These are phyloP conservation scores for Garcia nutans DNA, from an alignment of 345 rosid species.

Conservation along the genomic window DNA sequence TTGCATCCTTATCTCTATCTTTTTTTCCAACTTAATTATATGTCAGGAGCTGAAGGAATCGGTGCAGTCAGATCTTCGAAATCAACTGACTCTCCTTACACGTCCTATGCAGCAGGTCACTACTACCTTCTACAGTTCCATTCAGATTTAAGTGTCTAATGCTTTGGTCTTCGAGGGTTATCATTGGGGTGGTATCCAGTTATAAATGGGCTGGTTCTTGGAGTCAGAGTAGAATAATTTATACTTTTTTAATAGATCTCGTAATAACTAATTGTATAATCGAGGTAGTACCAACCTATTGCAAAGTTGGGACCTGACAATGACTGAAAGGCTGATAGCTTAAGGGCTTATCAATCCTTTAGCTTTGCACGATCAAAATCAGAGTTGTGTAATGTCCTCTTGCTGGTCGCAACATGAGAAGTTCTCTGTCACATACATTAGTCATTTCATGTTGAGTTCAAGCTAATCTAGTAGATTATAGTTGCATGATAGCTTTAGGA, in stretches of 20 bases:
- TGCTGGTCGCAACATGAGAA: background rate
- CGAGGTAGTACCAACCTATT: background rate
- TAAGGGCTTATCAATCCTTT: background rate
- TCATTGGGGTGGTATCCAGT: background rate
- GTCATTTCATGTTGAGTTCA: background rate
- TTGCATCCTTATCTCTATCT: background rate
- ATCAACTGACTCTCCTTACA: constrained; percentile 83
- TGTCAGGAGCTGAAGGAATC: constrained; percentile 77
- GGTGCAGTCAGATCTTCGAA: constrained; percentile 70
- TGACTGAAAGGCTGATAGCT: background rate
- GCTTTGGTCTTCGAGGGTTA: background rate
- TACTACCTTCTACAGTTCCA: background rate
- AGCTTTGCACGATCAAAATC: too few relatives aligned
- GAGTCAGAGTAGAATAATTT: background rate
- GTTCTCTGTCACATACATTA: too few relatives aligned
- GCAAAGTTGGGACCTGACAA: background rate
- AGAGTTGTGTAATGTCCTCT: background rate
- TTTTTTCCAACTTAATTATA: background rate
- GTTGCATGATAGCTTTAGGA: background rate
- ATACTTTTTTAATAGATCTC: background rate
- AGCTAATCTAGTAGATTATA: background rate
- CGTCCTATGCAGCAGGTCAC: constrained; percentile 95
- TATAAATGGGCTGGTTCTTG: background rate
- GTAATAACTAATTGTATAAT: background rate
- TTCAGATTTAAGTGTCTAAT: background rate